These are phyloP conservation scores for Lasiodiplodia sp. DNA, from an alignment of 2,329 filamentous ascomycete species.

Conservation along the genomic window DNA sequence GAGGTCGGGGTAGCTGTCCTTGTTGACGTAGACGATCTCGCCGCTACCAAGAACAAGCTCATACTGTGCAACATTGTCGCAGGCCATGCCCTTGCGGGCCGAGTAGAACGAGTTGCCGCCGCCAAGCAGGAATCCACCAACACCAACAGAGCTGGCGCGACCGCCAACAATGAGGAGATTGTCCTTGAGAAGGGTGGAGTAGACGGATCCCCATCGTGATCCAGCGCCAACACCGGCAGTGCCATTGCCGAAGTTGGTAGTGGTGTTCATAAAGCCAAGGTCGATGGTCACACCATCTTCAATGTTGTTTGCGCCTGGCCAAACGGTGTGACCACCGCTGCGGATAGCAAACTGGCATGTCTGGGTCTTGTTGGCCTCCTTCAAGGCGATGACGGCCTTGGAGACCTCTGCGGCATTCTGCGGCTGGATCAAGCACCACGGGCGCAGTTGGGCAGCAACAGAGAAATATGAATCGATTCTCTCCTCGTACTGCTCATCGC, in stretches of 20 bases:
- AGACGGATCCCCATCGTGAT: constrained; percentile 32
- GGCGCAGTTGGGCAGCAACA: constrained; percentile 37
- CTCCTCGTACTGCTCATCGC: constrained; percentile 32
- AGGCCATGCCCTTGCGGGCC: constrained; percentile 19
- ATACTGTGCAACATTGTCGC: constrained; percentile 19
- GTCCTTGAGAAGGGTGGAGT: constrained; percentile 20
- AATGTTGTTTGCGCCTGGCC: constrained; percentile 37
- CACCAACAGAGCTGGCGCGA: constrained; percentile 31
- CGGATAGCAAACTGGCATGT: constrained; percentile 38
- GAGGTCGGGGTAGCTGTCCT: constrained; percentile 36
- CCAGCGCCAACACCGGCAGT: constrained; percentile 34
- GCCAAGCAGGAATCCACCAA: constrained; percentile 30
- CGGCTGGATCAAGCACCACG: constrained; percentile 43
- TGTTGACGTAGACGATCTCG: constrained; percentile 24
- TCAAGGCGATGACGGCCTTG: constrained; percentile 40
- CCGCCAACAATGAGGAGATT: constrained; percentile 30
- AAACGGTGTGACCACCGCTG: constrained; percentile 42
- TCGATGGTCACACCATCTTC: constrained; percentile 43
- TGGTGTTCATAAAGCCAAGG: constrained; percentile 37
- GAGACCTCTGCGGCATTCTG: constrained; percentile 40
- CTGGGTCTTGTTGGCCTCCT: constrained; percentile 1
- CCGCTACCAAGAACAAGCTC: constrained; percentile 24
- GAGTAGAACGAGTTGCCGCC: constrained; percentile 32
- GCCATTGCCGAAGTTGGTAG: constrained; percentile 31
- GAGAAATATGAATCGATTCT: constrained; percentile 39